Percentiles rank a stretch among this genome's conserved stretches.
Conservation (phyloP, 805 yeast genomes). For the Candida railenensis region DNA sequence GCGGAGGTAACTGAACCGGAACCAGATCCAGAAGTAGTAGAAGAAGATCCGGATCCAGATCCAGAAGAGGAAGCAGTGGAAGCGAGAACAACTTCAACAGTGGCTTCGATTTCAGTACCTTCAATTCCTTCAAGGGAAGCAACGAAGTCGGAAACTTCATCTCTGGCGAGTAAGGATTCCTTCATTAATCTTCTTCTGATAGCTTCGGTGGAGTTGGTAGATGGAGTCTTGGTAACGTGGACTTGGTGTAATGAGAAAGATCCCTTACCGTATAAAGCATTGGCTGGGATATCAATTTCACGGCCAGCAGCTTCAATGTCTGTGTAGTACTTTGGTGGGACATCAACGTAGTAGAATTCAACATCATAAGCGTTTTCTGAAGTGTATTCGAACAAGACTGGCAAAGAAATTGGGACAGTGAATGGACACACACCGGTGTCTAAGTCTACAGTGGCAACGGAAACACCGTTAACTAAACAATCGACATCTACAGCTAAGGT, state of each 20-base stretch:
- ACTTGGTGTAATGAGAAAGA: constrained; percentile 27
- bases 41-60: constrained; percentile 9
- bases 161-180: constrained; percentile 27
- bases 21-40: constrained; percentile 12
- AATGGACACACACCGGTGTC: constrained; percentile 41
- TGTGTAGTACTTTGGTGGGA: constrained; percentile 26
- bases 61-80: constrained; percentile 12
- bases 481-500: constrained; percentile 34
- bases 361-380: constrained; percentile 29
- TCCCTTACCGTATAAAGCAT: constrained; percentile 20
- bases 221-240: constrained; percentile 23
- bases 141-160: constrained; percentile 23
- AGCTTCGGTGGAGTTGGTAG: constrained; percentile 40
- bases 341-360: constrained; percentile 35
- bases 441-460: constrained; percentile 35
- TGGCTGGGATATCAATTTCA: constrained; percentile 32
- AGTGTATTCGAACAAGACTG: constrained; percentile 25
- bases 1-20: constrained; percentile 7
- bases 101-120: constrained; percentile 22
- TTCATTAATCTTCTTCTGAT: constrained; percentile 38
- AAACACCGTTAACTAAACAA: constrained; percentile 34
- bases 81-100: constrained; percentile 17
- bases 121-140: constrained; percentile 20
- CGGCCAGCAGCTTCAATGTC: constrained; percentile 36
- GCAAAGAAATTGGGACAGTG: constrained; percentile 28